A percentile compares a stretch with the other conserved stretches of the same genome.
Evolutionary conservation across 2,329 filamentous ascomycete genomes (phyloP).

Genomic region (Rutstroemia sp.): DNA sequence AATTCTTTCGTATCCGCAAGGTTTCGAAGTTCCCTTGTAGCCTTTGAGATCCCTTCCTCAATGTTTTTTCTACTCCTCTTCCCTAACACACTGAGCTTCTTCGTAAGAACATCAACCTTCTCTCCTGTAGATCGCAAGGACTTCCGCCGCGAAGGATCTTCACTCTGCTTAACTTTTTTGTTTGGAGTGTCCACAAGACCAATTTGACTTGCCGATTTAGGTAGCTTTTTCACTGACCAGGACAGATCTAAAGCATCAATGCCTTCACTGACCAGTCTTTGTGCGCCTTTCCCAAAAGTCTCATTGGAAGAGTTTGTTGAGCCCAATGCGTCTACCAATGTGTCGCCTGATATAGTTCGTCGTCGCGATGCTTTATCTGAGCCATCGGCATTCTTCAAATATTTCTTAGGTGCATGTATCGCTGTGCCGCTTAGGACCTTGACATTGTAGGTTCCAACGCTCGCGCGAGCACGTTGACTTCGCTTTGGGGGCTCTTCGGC

Average conservation of each 20-base stretch:
- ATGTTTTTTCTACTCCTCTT: conserved; percentile 53
- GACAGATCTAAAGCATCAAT: conserved; percentile 42
- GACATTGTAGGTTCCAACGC: conserved; percentile 59
- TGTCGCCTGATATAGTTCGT: conserved; percentile 39
- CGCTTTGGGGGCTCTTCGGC: conserved; percentile 31
- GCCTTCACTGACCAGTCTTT: conserved; percentile 30
- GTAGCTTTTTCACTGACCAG: conserved; percentile 36
- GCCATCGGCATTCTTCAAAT: conserved; percentile 35
- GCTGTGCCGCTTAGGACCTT: conserved; percentile 55
- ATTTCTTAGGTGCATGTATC: conserved; percentile 40
- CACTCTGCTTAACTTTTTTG: conserved; percentile 19
- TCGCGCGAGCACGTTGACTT: conserved; percentile 47
- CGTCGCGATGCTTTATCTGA: conserved; percentile 29
- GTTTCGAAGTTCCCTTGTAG: conserved; percentile 50
- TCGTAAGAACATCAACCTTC: conserved; percentile 36
- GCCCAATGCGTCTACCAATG: conserved; percentile 26
- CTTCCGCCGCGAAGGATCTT: conserved; percentile 27
- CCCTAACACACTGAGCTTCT: conserved; percentile 46
- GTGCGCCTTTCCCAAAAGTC: conserved; percentile 22
- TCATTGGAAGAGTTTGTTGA: conserved; percentile 22
- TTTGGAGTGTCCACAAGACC: conserved; percentile 22
- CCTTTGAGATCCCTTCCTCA: conserved; percentile 35
- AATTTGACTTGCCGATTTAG: conserved; percentile 27
- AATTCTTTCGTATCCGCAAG: conserved; percentile 59
- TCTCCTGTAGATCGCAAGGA: conserved; percentile 38